A percentile compares a stretch with the other conserved stretches of the same genome.
phyloP scores from a whole-genome alignment of 495 filamentous ascomycete species.

The Lichina pygmaea region DNA sequence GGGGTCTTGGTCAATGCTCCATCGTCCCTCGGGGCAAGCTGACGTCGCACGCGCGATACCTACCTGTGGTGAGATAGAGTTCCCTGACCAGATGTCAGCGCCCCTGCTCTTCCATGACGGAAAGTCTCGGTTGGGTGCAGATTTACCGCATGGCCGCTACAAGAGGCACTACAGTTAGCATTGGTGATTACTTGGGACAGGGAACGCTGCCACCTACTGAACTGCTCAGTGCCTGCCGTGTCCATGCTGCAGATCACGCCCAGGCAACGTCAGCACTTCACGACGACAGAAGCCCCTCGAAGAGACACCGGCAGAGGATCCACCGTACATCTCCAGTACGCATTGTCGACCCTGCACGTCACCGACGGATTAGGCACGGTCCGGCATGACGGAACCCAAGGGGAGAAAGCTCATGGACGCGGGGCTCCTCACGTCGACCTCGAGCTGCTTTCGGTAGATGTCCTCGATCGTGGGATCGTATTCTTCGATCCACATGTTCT shows the following conservation, averaged over 20 bases:
- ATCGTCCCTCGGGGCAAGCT: not conserved
- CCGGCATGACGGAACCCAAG: slow-evolving; percentile 7
- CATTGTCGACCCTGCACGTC: slow-evolving; percentile 61
- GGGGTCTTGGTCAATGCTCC: not conserved
- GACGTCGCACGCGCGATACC: not conserved
- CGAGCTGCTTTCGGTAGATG: slow-evolving; percentile 80
- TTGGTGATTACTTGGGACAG: not conserved
- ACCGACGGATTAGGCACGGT: not conserved
- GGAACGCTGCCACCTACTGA: slow-evolving; percentile 37
- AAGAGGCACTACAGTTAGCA: not conserved
- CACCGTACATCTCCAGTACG: slow-evolving; percentile 71
- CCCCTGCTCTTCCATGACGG: not conserved
- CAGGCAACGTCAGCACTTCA: not conserved
- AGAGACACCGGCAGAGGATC: not conserved
- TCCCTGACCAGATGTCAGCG: slow-evolving; percentile 26
- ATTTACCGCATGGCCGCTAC: slow-evolving; percentile 44
- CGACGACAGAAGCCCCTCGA: not conserved
- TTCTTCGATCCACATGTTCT: slow-evolving; percentile 97
- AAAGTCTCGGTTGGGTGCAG: slow-evolving; percentile 1
- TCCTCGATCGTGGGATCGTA: slow-evolving; percentile 98
- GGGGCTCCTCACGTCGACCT: slow-evolving; percentile 50
- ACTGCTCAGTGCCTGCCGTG: slow-evolving; percentile 94
- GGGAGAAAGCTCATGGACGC: slow-evolving; percentile 2
- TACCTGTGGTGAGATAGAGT: slow-evolving; percentile 70
- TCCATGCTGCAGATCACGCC: slow-evolving; percentile 34